Evolutionary conservation across 2,329 filamentous ascomycete species (phyloP), one percentile per base, ranked within the genome.

Genomic region (Aspergillus niger): DNA sequence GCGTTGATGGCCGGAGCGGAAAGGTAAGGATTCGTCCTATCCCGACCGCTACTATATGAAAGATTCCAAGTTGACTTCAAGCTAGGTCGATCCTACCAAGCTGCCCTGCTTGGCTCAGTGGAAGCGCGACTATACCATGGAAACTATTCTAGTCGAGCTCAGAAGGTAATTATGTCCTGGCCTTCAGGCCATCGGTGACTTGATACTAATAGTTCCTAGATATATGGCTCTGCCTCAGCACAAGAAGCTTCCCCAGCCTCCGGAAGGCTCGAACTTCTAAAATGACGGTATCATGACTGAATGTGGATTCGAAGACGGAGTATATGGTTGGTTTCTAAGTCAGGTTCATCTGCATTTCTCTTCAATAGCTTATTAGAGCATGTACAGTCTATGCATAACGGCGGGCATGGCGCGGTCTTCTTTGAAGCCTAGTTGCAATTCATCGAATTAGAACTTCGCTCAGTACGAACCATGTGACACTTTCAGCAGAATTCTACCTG

Each of bases 91-190:
- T 73, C 88, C 91, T 17, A 84, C 84, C 61, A 91, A 93, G 73
- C 83, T 99, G 36, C 90, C 90, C 15, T 96, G 93, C 71, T 84
- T 99, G 48, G 86, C 89, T 58, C 88, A 91, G 76, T 99, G 95
- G 95, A 95, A 91, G 82, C 85, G 92, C 62, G 90, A 96, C 50
- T 95, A 92, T 74, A 96, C 92, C 36, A 96, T 97, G 91, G 94
- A 98, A 82, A 96, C 91, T 1, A 88, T 96, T 57, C 81, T 97
- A 66, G 91, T 95, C 65, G 92, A 96, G 76, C 82, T 97, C 61
- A 85, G 91, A 81, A 88, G 90, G 90, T 91, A 73, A 65, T 82
- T 24, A 8, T 4, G 26, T 8, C 22, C 24, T 39, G n/a, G 10
- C 15, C 8, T 69, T 66, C 72, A 47, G 22, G 5, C 69, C 3